phyloP scores from a whole-genome alignment of 352 stramenopile species.

The Discostella stelligera region DNA sequence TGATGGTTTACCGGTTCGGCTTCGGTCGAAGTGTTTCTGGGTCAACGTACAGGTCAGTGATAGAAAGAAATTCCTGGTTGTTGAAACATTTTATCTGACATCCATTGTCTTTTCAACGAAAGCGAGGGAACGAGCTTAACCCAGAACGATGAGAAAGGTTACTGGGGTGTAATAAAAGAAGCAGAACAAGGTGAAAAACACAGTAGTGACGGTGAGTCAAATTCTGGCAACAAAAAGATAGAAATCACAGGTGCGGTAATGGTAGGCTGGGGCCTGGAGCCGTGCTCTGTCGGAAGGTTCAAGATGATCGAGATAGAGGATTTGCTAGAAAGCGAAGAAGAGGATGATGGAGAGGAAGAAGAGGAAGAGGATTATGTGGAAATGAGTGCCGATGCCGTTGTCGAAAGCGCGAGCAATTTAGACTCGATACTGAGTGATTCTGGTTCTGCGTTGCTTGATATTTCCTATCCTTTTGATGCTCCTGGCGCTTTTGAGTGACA shows the following conservation, averaged over 20 bases:
- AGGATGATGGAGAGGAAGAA: constrained; percentile 58
- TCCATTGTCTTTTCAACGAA: constrained; percentile 4
- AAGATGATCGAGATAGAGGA: constrained; percentile 64
- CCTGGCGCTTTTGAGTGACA: constrained; percentile 41
- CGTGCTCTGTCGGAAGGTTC: constrained; percentile 62
- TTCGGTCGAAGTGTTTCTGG: constrained; percentile 73
- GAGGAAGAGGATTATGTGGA: constrained; percentile 43
- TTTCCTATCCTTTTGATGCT: constrained; percentile 24
- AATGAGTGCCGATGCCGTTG: constrained; percentile 24
- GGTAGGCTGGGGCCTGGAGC: constrained; percentile 69
- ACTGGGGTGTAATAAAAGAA: constrained; percentile 72
- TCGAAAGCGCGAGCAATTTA: constrained; percentile 33
- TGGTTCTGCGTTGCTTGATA: constrained; percentile 8
- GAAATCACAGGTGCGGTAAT: constrained; percentile 68
- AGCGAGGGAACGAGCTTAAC: constrained; percentile 64
- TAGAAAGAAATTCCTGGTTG: constrained; percentile 7
- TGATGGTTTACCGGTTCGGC: constrained; percentile 75
- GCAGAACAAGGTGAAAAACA: constrained; percentile 27
- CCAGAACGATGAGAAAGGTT: constrained; percentile 70
- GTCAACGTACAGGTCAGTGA: constrained; percentile 59
- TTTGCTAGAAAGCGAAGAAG: constrained; percentile 48
- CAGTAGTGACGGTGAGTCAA: constrained; percentile 22
- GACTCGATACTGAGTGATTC: constrained; percentile 23
- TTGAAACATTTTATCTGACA: background rate
- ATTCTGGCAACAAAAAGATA: constrained; percentile 35